Evolutionary conservation across 2,329 filamentous ascomycete species (phyloP), one percentile per base, ranked within the genome.

Genomic region (Aspergillus persii): DNA sequence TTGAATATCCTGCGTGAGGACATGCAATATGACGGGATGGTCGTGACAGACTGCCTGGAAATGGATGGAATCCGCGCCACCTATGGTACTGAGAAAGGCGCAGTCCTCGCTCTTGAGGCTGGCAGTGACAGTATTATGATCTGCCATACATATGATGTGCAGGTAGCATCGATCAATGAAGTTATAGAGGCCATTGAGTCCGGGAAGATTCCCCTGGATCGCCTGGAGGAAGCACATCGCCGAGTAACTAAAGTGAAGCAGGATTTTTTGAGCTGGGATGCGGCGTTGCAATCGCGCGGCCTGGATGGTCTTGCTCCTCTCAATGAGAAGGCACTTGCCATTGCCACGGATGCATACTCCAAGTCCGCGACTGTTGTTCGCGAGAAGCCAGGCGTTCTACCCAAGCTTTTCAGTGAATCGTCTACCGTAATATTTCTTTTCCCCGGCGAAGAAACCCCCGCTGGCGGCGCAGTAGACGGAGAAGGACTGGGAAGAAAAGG

Each of bases 61-160:
- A 79, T 80, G 77, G 74, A 79, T 46, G 75, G 77, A 2, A 76
- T 80, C 8, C 71, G 74, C 18, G 68, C 72, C 3, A 77, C 73
- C 12, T 76, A 74, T 60, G 76, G 76, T 2, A 77, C 77, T 1
- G 76, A 78, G 51, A 70, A 72, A 52, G 75, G 74, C 41, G 74
- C 77, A 3, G 70, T 77, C 5, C 73, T 77, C 58, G 74, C 77
- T 6, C 64, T 81, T 29, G 74, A 73, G 56, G 76, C 78, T 33
- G 78, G 79, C 23, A 74, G 73, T 52, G 78, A 81, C 57, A 79
- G 75, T 55, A 65, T 78, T 5, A 79, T 80, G 76, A 68, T 81
- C n/a, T 80, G 77, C 48, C 77, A 80, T 61, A 79, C 77, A 0
- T 76, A 75, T 57, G 66, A 70, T 5, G 71, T 75, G 39, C 77